These are phyloP conservation scores for Heimioporus punctisporus DNA, from an alignment of 1,284 basidiomycete genomes.

Conservation along the genomic window DNA sequence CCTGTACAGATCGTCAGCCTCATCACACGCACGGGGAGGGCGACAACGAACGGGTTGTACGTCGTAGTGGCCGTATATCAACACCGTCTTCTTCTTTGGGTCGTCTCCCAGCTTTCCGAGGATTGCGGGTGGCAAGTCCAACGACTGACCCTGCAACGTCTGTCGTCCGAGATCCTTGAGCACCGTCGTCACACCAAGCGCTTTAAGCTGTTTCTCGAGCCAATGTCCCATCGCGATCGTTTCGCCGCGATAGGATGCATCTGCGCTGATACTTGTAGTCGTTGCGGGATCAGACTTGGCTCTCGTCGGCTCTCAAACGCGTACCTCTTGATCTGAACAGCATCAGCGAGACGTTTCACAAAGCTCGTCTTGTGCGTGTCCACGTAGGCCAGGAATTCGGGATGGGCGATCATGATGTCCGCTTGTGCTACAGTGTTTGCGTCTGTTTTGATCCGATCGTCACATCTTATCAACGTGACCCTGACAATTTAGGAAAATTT, in stretches of 20 bases:
- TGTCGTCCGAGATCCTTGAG: constrained; percentile 84
- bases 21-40: background rate
- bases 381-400: constrained; percentile 61
- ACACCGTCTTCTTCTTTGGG: constrained; percentile 88
- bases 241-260: constrained; percentile 68
- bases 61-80: constrained; percentile 93
- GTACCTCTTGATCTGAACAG: constrained; percentile 91
- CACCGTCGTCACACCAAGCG: constrained; percentile 77
- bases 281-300: constrained; percentile 2
- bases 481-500: too few relatives aligned
- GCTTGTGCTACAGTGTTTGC: background rate
- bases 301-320: too few relatives aligned
- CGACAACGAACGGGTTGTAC: constrained; percentile 69
- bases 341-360: constrained; percentile 77
- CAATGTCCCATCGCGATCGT: constrained; percentile 86
- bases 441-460: too few relatives aligned
- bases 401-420: constrained; percentile 37
- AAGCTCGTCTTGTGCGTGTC: constrained; percentile 75
- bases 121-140: constrained; percentile 88
- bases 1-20: constrained; percentile 36
- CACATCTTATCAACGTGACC: too few relatives aligned
- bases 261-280: constrained; percentile 60
- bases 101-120: constrained; percentile 87
- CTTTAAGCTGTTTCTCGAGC: constrained; percentile 72
- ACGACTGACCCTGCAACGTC: constrained; percentile 75